Conservation (phyloP, 225 moss, liverwort and hornwort genomes). For the Straminergon stramineum region DNA sequence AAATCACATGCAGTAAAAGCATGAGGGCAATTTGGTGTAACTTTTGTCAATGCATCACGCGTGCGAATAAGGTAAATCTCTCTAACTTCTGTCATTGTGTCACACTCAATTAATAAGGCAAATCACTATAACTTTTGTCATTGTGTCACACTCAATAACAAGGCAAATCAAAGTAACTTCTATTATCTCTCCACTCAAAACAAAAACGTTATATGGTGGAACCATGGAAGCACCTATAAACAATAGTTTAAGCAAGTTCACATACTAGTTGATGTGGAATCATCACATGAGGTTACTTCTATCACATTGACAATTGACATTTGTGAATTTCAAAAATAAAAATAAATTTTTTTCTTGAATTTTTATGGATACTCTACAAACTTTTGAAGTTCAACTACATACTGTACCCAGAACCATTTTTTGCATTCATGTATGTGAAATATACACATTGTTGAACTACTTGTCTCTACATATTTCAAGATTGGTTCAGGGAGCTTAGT, state of each 20-base stretch:
- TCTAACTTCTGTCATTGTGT: not conserved
- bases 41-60: not conserved
- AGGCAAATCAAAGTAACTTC: not conserved
- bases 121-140: not conserved
- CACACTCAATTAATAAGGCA: not conserved
- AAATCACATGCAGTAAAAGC: not conserved
- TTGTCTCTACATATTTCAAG: not conserved
- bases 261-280: not conserved
- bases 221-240: not conserved
- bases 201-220: fast-evolving
- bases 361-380: not conserved
- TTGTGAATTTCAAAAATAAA: not conserved
- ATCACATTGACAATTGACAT: not conserved
- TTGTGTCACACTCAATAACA: not conserved
- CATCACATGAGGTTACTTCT: not conserved
- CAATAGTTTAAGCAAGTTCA: not conserved
- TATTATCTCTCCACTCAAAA: not conserved
- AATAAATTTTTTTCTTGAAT: not conserved
- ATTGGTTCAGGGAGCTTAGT: not conserved
- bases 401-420: not conserved
- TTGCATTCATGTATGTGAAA: not conserved
- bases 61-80: not conserved
- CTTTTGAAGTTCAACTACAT: not conserved
- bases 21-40: not conserved
- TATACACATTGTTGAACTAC: not conserved